Percentiles rank a stretch among this genome's conserved stretches.
Conservation (phyloP, 2,329 filamentous ascomycete genomes). For the Cercospora zeina region DNA sequence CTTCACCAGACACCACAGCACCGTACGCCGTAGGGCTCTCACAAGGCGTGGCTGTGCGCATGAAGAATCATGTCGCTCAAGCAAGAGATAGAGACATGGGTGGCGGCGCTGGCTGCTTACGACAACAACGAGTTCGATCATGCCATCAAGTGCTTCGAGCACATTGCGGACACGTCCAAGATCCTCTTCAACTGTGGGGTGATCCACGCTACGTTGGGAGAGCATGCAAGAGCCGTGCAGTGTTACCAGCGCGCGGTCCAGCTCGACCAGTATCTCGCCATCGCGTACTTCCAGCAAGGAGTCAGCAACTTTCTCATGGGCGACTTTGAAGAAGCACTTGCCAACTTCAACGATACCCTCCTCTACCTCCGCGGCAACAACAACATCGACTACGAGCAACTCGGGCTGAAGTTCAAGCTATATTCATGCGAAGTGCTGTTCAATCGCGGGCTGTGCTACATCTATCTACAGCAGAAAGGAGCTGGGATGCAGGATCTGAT, state of each 20-base stretch:
- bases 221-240: slow-evolving; percentile 93
- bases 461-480: slow-evolving; percentile 90
- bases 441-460: slow-evolving; percentile 95
- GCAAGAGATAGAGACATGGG: slow-evolving; percentile 98
- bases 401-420: slow-evolving; percentile 92
- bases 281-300: slow-evolving; percentile 97
- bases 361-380: slow-evolving; percentile 93
- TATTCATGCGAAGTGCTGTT: slow-evolving; percentile 98
- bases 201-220: slow-evolving; percentile 92
- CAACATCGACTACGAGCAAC: slow-evolving; percentile 95
- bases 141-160: slow-evolving; percentile 77
- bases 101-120: slow-evolving; percentile 83
- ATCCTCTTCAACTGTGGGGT: slow-evolving; percentile 98
- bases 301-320: slow-evolving; percentile 97
- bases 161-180: slow-evolving; percentile 92
- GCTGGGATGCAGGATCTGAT: slow-evolving; percentile 86
- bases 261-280: slow-evolving; percentile 91
- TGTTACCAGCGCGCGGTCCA: slow-evolving; percentile 89
- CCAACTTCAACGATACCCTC: slow-evolving; percentile 98
- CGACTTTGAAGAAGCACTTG: slow-evolving; percentile 94
- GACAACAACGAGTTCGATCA: slow-evolving; percentile 98
- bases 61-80: slow-evolving; percentile 51
- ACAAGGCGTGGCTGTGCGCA: background rate
- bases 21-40: slow-evolving; percentile 9
- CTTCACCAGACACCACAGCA: slow-evolving; percentile 12